Base-by-base conservation (phyloP, 2,329 filamentous ascomycete species). In the Atkinsonella texensis region DNA sequence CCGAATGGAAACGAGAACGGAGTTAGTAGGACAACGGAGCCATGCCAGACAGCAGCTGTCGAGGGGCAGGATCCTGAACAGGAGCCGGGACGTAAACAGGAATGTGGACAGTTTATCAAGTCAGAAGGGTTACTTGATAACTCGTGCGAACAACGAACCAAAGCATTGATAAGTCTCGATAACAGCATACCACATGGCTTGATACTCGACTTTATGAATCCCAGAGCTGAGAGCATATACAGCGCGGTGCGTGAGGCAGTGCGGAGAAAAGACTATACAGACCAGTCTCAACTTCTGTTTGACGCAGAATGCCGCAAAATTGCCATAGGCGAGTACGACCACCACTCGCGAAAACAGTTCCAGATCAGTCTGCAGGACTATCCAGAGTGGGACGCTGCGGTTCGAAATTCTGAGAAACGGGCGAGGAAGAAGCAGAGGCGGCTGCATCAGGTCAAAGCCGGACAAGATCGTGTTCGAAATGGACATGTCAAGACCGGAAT, bases 161-260 rank as follows among this genome's bases (percentile, higher is more conserved):
- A 45, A 35, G 32, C 48, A 20, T 32, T 53, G 8, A 40, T 43
- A 1, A n/a, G 32, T 7, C 12, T 49, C 15, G 49, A 54, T 18
- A 31, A 12, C 10, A n/a, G 44, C 13, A 41, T 54, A n/a, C 52
- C 52, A 2, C 28, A 46, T 13, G 32, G 49, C 23, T 12, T 54
- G 40, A 52, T 54, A n/a, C 11, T 12, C 9, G 52, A 54, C 13
- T 54, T 54, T 33, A 51, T 49, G 49, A 5, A 32, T 4, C 52
- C 52, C 7, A 32, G 23, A 13, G 23, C 32, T 13, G 43, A 23
- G 8, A 54, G 52, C 43, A 32, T 38, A 20, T 51, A 51, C 28
- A 11, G 17, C 12, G 49, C 44, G 11, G 49, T 52, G 23, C 49
- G 46, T 15, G 49, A 49, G 13, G 52, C 52, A 4, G 52, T 28